Base-by-base conservation (phyloP, 345 rosid genomes). In the Lepidium africanum region DNA sequence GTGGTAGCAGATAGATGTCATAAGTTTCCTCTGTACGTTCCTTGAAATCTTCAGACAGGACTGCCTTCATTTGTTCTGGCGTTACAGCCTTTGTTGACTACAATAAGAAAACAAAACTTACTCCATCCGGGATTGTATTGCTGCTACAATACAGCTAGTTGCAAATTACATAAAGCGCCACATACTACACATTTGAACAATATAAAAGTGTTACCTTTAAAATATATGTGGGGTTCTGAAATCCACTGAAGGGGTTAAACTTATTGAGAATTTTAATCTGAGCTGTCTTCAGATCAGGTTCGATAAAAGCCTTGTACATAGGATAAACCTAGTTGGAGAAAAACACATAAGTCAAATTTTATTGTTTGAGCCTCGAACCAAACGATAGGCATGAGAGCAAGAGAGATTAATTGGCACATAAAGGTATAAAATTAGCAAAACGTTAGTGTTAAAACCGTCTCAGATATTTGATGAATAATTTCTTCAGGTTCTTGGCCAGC, bases 401-500 rank as follows among this genome's bases (percentile, higher is more conserved):
- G 71, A 57, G 59, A 69, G 62, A 52, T 8, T 52, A 73, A 48
- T 23, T 51, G 57, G 47, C 48, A 59, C 19, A 12, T n/a, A 47
- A 25, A 13, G 49, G 72, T 65, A 27, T 4, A 48, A 47, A 69
- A 19, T 50, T 64, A 71, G 64, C 43, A 67, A 59, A 63, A 65
- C 80, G 74, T 27, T 21, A 65, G 70, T 14, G 10, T 37, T 65
- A 58, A 52, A 71, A 91, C 99, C 88, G 99, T 94, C 77, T 94
- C 99, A 54, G 99, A 94, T 50, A 94, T 89, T 78, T 94, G 99
- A 71, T 91, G 99, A 74, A 94, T 94, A 16, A 94, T 94, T 78
- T 94, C 97, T 81, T 94, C 97, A 73, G 99, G 99, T 79, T 89
- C 99, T 79, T 91, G 97, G 69, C 86, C 96, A 79, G 83, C 99